These are phyloP conservation scores for Emiliania huxleyi DNA, from an alignment of 78 protist species.

Conservation along the genomic window DNA sequence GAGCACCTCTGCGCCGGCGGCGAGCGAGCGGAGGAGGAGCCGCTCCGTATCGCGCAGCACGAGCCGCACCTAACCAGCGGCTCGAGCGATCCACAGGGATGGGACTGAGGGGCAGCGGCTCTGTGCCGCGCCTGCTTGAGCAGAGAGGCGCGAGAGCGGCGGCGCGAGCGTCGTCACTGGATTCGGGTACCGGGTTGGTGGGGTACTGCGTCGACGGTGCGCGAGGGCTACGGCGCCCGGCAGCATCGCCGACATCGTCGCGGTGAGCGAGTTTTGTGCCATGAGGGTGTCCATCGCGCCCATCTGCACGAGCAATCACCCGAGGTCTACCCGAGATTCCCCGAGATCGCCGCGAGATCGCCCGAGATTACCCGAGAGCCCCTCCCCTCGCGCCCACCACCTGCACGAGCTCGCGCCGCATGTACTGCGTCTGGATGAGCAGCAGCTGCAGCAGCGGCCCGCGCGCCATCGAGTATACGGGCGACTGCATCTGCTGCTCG, in stretches of 20 bases:
- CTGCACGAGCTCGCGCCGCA: background rate
- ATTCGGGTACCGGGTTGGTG: no score
- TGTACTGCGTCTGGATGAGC: conserved; percentile 31
- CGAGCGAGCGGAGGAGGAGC: background rate
- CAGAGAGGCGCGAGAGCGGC: background rate
- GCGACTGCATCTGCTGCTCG: background rate
- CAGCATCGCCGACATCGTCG: background rate
- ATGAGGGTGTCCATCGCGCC: background rate
- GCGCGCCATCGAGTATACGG: background rate
- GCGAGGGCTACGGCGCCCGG: background rate
- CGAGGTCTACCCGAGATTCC: no score
- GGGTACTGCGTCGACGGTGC: no score
- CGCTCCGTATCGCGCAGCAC: background rate
- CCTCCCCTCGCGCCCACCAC: background rate
- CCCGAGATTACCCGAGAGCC: background rate
- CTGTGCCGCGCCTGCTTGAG: no score
- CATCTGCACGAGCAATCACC: no score
- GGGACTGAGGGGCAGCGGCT: no score
- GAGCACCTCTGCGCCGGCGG: background rate
- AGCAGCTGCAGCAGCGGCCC: conserved; percentile 20
- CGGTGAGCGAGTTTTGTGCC: background rate
- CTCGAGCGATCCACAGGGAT: no score
- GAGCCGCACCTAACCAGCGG: no score
- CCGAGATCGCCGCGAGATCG: background rate
- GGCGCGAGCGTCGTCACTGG: background rate